Base-by-base conservation (phyloP, 352 stramenopile species). In the Globisporangium nunn region DNA sequence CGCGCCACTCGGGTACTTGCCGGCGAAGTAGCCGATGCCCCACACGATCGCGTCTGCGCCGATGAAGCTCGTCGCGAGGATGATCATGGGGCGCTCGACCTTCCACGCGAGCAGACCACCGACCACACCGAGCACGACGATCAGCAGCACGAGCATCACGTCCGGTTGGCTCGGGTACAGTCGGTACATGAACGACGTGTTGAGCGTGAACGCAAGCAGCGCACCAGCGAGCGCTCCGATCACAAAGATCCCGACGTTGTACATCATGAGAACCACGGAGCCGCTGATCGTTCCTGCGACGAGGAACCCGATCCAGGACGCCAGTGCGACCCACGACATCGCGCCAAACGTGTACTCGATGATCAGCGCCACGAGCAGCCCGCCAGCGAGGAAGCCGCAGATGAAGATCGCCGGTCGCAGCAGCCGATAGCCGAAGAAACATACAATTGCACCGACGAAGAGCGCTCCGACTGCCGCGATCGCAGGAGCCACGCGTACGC, bases 1-100 rank as follows among this genome's bases (percentile, higher is more conserved):
- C 6, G 71, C 69, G n/a, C 54, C 63, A 46, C 75, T 91, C 8
- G 81, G 81, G 59, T 89, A 93, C 23, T 72, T 72, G 31, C 78
- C 81, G 45, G 68, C 70, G 43, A 93, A 91, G 51, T 87, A 87
- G 14, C 78, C 83, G n/a, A 93, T 56, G 12, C 80, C 78, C 71
- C 79, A 75, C 3, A 85, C 54, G 10, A 71, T 52, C 46, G 66
- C 59, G 23, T 74, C 63, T 18, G 75, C 75, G 4, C 83, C 83
- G 31, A 87, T 66, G 61, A 87, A 84, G 50, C 75, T 81, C 40
- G 67, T 93, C 39, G 75, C 64, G n/a, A 84, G 55, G 37, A 91
- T 74, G 18, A 75, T 35, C 54, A 87, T 67, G 5, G 69, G 58
- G 33, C 73, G 70, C 45, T 87, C 78, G 1, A 86, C 59, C 47